Conservation (phyloP, 2,329 filamentous ascomycete genomes). For the Pseudogymnoascus sp. region DNA sequence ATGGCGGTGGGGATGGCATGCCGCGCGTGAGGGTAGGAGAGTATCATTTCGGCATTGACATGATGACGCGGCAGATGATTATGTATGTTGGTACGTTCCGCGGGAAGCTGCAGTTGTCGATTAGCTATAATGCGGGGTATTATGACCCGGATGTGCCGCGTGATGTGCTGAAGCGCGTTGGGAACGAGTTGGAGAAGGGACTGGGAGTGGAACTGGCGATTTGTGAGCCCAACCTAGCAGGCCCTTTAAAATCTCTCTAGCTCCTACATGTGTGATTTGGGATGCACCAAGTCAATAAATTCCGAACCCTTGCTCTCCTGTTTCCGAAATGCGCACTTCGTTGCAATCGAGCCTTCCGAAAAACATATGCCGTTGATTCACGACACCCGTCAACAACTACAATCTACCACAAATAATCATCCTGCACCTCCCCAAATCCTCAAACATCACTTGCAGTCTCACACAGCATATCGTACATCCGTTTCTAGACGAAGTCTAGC, state of each 20-base stretch:
- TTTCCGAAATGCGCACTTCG: no score
- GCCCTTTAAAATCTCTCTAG: no score
- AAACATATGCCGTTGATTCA: no score
- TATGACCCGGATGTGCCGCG: slow-evolving; percentile 3
- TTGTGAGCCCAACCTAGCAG: no score
- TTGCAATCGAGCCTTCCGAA: no score
- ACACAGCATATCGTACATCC: no score
- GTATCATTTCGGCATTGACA: slow-evolving; percentile 17
- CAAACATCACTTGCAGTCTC: no score
- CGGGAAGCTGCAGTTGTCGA: slow-evolving; percentile 15
- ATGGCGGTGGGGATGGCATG: not conserved
- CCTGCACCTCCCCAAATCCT: no score
- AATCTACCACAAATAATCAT: no score
- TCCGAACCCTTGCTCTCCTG: slow-evolving; percentile 26
- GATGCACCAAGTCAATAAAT: slow-evolving; percentile 21
- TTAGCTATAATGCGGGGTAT: slow-evolving; percentile 18
- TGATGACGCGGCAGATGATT: slow-evolving; percentile 17
- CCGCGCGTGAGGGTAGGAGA: slow-evolving; percentile 1
- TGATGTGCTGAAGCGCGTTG: not conserved
- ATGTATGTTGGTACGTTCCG: slow-evolving; percentile 18
- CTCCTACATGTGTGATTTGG: slow-evolving; percentile 25
- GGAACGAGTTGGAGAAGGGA: not conserved
- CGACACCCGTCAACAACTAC: no score
- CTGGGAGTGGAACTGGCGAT: not conserved
- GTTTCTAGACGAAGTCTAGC: no score